These are phyloP conservation scores for Solanum habrochaites DNA, from an alignment of 257 asterid species.

Conservation along the genomic window DNA sequence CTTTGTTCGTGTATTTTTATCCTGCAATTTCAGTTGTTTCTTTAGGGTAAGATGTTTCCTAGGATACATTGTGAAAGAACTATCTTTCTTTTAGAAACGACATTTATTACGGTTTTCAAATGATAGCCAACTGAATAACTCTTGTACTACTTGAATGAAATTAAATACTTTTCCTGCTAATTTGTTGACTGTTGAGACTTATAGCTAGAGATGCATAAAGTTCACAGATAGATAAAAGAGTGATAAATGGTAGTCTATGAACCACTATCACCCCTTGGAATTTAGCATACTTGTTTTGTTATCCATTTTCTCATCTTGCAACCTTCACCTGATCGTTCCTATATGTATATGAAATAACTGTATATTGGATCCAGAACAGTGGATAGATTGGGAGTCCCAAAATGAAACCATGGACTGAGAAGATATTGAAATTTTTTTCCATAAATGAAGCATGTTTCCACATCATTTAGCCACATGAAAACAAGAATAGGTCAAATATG, in stretches of 20 bases:
- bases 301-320: not conserved
- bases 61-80: not conserved
- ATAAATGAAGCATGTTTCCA: not conserved
- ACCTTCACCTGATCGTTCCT: not conserved
- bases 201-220: not conserved
- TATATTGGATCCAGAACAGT: not conserved
- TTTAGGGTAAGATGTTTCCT: not conserved
- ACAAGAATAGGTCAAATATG: not conserved
- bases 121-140: not conserved
- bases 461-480: not conserved
- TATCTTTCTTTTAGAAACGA: not conserved
- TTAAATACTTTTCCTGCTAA: not conserved
- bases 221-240: not conserved
- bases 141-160: not conserved
- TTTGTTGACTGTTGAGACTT: not conserved
- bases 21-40: not conserved
- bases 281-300: not conserved
- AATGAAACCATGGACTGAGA: too few relatives aligned
- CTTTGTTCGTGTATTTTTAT: not conserved
- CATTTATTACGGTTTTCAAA: not conserved
- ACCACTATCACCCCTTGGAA: not conserved
- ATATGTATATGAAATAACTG: not conserved
- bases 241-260: not conserved
- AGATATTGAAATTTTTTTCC: not conserved
- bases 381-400: not conserved